Evolutionary conservation across 805 yeast species (phyloP).

Genomic region (Candida andamanensis): DNA sequence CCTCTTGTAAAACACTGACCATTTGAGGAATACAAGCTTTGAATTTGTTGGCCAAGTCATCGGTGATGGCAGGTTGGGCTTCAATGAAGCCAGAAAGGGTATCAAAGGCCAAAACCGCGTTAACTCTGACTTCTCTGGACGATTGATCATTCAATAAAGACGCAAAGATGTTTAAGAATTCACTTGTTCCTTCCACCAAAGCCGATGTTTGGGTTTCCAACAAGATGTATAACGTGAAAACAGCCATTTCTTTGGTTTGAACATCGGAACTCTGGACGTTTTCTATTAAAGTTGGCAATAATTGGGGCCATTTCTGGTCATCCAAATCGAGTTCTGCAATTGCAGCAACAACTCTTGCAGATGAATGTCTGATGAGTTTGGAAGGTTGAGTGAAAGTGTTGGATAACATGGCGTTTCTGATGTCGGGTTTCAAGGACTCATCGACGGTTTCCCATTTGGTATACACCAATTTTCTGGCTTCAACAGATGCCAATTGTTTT

Average conservation of each 20-base stretch:
- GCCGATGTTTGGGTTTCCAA: slow-evolving; percentile 66
- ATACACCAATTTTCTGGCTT: slow-evolving; percentile 77
- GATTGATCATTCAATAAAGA: slow-evolving; percentile 57
- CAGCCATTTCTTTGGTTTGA: slow-evolving; percentile 74
- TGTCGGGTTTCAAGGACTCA: slow-evolving; percentile 47
- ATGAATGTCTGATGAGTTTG: slow-evolving; percentile 73
- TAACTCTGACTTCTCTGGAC: slow-evolving; percentile 71
- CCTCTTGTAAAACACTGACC: slow-evolving; percentile 74
- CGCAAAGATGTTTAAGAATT: slow-evolving; percentile 67
- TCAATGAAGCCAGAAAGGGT: slow-evolving; percentile 64
- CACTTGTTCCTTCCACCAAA: slow-evolving; percentile 53
- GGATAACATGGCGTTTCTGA: slow-evolving; percentile 64
- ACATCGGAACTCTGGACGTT: slow-evolving; percentile 50
- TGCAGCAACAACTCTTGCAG: slow-evolving; percentile 84
- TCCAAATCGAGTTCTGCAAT: slow-evolving; percentile 75
- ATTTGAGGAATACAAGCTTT: slow-evolving; percentile 68
- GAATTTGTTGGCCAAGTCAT: slow-evolving; percentile 48
- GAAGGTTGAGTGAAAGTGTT: slow-evolving; percentile 65
- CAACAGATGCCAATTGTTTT: slow-evolving; percentile 94
- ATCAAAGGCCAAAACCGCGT: slow-evolving; percentile 77
- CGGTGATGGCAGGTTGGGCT: slow-evolving; percentile 45
- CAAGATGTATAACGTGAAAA: slow-evolving; percentile 70
- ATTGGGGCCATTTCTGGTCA: slow-evolving; percentile 63
- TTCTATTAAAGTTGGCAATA: slow-evolving; percentile 64
- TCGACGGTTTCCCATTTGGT: slow-evolving; percentile 62